A percentile compares a stretch with the other conserved stretches of the same genome.
phyloP scores from a whole-genome alignment of 768 basidiomycete genomes.

The Lepiota venenata region DNA sequence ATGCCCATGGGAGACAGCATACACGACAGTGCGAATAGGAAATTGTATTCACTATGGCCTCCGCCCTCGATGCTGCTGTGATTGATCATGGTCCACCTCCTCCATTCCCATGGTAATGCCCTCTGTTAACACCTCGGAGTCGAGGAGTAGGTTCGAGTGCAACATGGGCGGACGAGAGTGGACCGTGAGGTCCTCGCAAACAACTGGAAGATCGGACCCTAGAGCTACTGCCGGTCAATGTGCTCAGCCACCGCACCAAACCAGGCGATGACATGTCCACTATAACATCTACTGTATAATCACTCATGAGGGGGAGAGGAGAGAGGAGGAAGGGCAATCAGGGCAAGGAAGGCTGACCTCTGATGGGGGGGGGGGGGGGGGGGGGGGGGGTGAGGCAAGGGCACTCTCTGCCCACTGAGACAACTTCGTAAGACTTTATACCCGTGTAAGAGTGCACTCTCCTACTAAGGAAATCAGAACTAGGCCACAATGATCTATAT shows the following conservation, averaged over 20 bases:
- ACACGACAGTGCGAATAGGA: not conserved
- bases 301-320: no score
- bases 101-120: conserved; percentile 10
- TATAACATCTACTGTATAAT: no score
- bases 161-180: conserved; percentile 4
- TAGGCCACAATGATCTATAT: not conserved
- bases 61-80: not conserved
- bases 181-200: not conserved
- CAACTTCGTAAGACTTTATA: not conserved
- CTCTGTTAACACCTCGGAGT: conserved; percentile 4
- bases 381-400: not conserved
- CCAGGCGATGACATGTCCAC: no score
- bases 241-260: no score
- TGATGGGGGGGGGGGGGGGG: no score
- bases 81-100: conserved; percentile 9
- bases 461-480: not conserved
- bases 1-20: not conserved
- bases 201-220: not conserved
- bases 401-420: not conserved
- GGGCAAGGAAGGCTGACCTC: not conserved
- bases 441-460: not conserved
- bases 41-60: not conserved
- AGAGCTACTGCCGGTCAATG: not conserved
- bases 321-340: no score
- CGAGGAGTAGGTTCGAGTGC: conserved; percentile 6